These are phyloP conservation scores for Cladorrhinum sp. DNA, from an alignment of 2,329 filamentous ascomycete species.

Conservation along the genomic window DNA sequence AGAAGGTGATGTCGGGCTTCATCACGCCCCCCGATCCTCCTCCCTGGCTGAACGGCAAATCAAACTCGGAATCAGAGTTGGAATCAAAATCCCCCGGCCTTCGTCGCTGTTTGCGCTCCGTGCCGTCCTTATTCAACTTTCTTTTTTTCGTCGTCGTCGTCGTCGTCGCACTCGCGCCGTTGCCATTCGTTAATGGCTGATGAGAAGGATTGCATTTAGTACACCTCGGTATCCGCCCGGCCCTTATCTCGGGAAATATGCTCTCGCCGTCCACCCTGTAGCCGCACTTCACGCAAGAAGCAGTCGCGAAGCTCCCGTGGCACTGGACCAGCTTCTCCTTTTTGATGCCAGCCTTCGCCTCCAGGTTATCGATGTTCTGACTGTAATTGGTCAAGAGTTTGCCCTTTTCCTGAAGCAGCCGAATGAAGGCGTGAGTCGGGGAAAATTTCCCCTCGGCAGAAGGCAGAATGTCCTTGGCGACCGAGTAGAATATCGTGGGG, in stretches of 20 bases:
- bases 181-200: slow-evolving; percentile 34
- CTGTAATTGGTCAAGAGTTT: slow-evolving; percentile 97
- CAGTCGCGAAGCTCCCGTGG: slow-evolving; percentile 92
- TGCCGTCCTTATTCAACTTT: slow-evolving; percentile 46
- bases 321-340: slow-evolving; percentile 87
- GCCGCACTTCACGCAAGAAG: slow-evolving; percentile 80
- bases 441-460: slow-evolving; percentile 72
- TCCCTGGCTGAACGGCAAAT: slow-evolving; percentile 56
- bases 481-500: slow-evolving; percentile 83
- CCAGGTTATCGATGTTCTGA: slow-evolving; percentile 97
- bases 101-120: slow-evolving; percentile 36
- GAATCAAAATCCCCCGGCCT: slow-evolving; percentile 40
- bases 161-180: too few species aligned
- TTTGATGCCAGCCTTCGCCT: slow-evolving; percentile 78
- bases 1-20: slow-evolving; percentile 98
- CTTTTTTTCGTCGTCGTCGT: slow-evolving; percentile 51
- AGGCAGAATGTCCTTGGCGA: slow-evolving; percentile 88
- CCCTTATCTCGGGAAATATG: slow-evolving; percentile 77
- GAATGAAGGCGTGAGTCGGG: slow-evolving; percentile 92
- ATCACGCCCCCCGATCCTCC: slow-evolving; percentile 77
- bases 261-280: slow-evolving; percentile 69
- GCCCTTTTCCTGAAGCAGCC: slow-evolving; percentile 77
- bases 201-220: slow-evolving; percentile 52
- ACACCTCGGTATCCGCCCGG: slow-evolving; percentile 74
- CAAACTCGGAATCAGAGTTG: slow-evolving; percentile 46